These are phyloP conservation scores for Collybiopsis luxurians DNA, from an alignment of 768 basidiomycete species.

Conservation along the genomic window DNA sequence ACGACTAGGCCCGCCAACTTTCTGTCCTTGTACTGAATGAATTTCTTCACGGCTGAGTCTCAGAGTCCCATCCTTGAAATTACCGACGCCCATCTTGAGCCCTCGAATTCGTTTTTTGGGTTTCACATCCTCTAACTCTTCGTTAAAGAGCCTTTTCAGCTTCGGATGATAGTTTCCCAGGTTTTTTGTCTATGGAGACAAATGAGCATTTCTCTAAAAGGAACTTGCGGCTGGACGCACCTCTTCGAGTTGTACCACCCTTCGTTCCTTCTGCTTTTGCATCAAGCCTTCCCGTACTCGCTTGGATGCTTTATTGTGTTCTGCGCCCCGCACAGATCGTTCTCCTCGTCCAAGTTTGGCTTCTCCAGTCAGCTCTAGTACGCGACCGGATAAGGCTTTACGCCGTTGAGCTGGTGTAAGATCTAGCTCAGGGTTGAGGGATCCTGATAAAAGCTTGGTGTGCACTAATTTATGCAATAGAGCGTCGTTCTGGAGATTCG, in stretches of 20 bases:
- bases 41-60: slow-evolving; percentile 66
- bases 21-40: slow-evolving; percentile 21
- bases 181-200: slow-evolving; percentile 63
- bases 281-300: slow-evolving; percentile 68
- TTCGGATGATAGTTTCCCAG: slow-evolving; percentile 82
- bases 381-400: slow-evolving; percentile 75
- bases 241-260: slow-evolving; percentile 61
- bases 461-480: slow-evolving; percentile 77
- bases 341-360: slow-evolving; percentile 79
- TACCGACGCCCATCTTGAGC: slow-evolving; percentile 76
- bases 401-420: slow-evolving; percentile 64
- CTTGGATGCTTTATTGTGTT: slow-evolving; percentile 70
- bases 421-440: slow-evolving; percentile 57
- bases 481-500: slow-evolving; percentile 75
- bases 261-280: slow-evolving; percentile 57
- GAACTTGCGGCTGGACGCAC: slow-evolving; percentile 33
- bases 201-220: not conserved
- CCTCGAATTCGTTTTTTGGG: slow-evolving; percentile 58
- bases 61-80: slow-evolving; percentile 66
- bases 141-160: slow-evolving; percentile 65
- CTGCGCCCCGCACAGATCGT: slow-evolving; percentile 51
- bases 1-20: slow-evolving; percentile 19
- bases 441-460: slow-evolving; percentile 75
- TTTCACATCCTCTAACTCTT: slow-evolving; percentile 22
- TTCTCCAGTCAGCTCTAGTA: slow-evolving; percentile 67